Conservation (phyloP, 2,329 filamentous ascomycete species). For the Thermomyces lanuginosus region DNA sequence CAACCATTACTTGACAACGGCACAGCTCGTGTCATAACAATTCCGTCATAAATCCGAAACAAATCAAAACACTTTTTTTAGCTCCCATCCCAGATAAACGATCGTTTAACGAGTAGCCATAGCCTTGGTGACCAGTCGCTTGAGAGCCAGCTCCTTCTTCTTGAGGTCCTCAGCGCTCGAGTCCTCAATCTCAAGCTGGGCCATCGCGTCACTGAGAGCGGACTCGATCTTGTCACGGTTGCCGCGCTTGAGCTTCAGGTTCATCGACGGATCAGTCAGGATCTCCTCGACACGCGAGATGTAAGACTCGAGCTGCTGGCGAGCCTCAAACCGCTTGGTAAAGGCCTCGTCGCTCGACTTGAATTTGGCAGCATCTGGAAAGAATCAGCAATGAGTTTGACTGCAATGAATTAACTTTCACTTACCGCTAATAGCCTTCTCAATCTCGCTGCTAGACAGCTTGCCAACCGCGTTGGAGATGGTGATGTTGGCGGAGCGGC, state of each 20-base stretch:
- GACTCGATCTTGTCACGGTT: conserved; percentile 99
- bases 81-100: no score
- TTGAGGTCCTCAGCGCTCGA: conserved; percentile 83
- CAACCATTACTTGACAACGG: no score
- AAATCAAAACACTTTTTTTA: no score
- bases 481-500: conserved; percentile 96
- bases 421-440: conserved; percentile 84
- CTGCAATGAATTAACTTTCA: conserved; percentile 4
- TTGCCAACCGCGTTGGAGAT: conserved; percentile 99
- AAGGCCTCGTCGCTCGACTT: conserved; percentile 96
- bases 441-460: conserved; percentile 84
- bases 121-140: conserved; percentile 96
- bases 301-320: conserved; percentile 98
- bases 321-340: conserved; percentile 98
- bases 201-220: conserved; percentile 93
- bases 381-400: conserved; percentile 1
- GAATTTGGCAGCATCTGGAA: conserved; percentile 81
- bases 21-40: no score
- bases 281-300: conserved; percentile 98
- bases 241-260: conserved; percentile 93
- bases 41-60: no score
- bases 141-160: conserved; percentile 98
- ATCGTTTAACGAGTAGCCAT: conserved; percentile 77
- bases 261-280: conserved; percentile 87
- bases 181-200: conserved; percentile 88